Base-by-base conservation (phyloP, 805 yeast genomes). In the Candida pini region DNA sequence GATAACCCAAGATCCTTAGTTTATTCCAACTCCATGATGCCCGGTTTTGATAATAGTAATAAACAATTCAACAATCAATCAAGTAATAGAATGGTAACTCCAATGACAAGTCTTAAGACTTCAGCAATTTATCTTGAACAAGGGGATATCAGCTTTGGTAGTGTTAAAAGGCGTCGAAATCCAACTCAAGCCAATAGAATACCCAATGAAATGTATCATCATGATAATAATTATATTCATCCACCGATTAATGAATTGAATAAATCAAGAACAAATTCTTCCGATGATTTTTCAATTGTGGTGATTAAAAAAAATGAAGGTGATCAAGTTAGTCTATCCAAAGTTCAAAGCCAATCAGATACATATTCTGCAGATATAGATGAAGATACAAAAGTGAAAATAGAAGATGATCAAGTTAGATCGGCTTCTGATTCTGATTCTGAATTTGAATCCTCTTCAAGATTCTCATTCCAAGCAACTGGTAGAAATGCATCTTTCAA, bases 401-500 rank as follows among this genome's bases (percentile, higher is more conserved):
- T 5, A 7, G 25, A 22, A 5, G 8, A 22, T 22, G 5, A 5
- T 15, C 19, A 18, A 10, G 23, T 4, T 10, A 17, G 9, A 8
- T 18, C 25, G 6, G 14, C 31, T 9, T 13, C 31, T 19, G 31
- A 29, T n/a, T 12, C 18, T 13, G 23, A 13, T 12, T 29, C 25
- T 7, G 20, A 20, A 7, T 20, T 22, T 9, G 31, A 19, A 4
- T 36, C 43, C 6, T 56, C 62, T 1, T 53, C 62, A 1, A 41
- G 49, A 30, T 63, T 63, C 33, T 63, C 68, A 1, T 63, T 63
- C 26, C 58, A 54, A 33, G 53, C 51, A 2, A 46, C 53, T 5
- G 63, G 64, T 12, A 40, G 68, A 19, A 61, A 60, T 30, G 49
- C 64, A 0, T 62, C 67, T 4, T 51, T 63, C 13, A 56, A 53